These are phyloP conservation scores for Verticillium isaacii DNA, from an alignment of 2,329 filamentous ascomycete species.

Conservation along the genomic window DNA sequence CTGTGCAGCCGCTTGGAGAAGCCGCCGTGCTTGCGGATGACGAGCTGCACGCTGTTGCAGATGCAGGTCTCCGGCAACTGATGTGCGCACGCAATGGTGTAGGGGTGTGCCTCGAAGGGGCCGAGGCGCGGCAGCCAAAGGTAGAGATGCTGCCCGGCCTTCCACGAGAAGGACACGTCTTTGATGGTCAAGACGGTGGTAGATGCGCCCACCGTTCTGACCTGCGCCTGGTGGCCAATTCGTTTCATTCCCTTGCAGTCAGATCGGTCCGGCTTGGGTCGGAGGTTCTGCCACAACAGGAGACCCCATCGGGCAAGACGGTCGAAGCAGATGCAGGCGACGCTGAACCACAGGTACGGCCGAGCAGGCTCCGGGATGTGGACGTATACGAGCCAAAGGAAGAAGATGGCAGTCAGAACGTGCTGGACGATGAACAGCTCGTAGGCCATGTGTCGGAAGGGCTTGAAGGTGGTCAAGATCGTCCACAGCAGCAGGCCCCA, in stretches of 20 bases:
- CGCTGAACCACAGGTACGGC: conserved; percentile 63
- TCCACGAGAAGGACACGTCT: conserved; percentile 47
- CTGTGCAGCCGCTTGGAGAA: conserved; percentile 51
- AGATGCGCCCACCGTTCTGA: conserved; percentile 42
- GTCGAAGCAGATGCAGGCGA: conserved; percentile 59
- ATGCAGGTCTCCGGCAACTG: conserved; percentile 43
- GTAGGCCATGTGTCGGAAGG: conserved; percentile 20
- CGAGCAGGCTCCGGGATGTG: conserved; percentile 56
- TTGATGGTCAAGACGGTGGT: conserved; percentile 57
- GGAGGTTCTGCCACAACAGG: conserved; percentile 49
- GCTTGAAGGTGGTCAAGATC: conserved; percentile 14
- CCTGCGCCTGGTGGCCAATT: conserved; percentile 47
- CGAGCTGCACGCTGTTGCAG: conserved; percentile 55
- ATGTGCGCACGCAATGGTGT: conserved; percentile 55
- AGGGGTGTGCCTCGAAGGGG: conserved; percentile 51
- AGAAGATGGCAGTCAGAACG: conserved; percentile 20
- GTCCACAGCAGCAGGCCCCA: conserved; percentile 21
- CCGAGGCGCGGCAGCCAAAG: conserved; percentile 35
- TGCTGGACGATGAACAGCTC: conserved; percentile 23
- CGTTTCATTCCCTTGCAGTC: conserved; percentile 41
- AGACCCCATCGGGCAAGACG: conserved; percentile 44
- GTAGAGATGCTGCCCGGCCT: conserved; percentile 19
- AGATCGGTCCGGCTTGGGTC: conserved; percentile 32
- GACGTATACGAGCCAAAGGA: conserved; percentile 58
- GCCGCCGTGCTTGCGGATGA: conserved; percentile 49